Conservation (phyloP, 2,329 filamentous ascomycete genomes). For the Fusarium austroafricanum region DNA sequence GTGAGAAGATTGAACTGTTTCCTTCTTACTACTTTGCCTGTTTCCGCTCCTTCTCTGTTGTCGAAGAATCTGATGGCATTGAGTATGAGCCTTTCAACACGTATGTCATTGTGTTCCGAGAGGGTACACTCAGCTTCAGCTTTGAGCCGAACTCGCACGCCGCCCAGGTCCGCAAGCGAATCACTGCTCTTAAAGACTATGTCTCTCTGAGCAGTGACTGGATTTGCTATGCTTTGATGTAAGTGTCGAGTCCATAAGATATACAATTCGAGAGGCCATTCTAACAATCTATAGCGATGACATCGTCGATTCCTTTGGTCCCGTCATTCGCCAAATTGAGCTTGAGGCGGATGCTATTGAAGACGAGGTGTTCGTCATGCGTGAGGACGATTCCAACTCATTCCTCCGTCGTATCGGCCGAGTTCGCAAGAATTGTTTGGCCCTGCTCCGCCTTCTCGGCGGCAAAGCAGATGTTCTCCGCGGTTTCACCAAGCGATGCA, state of each 20-base stretch:
- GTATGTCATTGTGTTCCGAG: conserved; percentile 95
- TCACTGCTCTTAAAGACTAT: conserved; percentile 93
- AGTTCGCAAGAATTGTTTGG: conserved; percentile 94
- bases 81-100: conserved; percentile 96
- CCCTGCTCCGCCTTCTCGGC: conserved; percentile 89
- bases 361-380: conserved; percentile 92
- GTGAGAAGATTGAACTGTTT: conserved; percentile 98
- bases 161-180: conserved; percentile 88
- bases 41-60: conserved; percentile 89
- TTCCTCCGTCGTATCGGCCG: conserved; percentile 91
- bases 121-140: conserved; percentile 94
- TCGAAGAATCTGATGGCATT: conserved; percentile 80
- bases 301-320: conserved; percentile 95
- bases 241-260: conserved; percentile 53
- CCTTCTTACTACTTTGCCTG: conserved; percentile 98
- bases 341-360: conserved; percentile 91
- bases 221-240: conserved; percentile 99
- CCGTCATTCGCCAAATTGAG: conserved; percentile 88
- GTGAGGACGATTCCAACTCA: conserved; percentile 86
- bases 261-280: conserved; percentile 39
- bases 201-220: conserved; percentile 95
- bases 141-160: conserved; percentile 90
- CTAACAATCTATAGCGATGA: conserved; percentile 73
- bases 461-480: conserved; percentile 99
- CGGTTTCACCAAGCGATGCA: conserved; percentile 98